Conservation (phyloP, 2,329 filamentous ascomycete genomes). For the Metarhizium anisopliae region DNA sequence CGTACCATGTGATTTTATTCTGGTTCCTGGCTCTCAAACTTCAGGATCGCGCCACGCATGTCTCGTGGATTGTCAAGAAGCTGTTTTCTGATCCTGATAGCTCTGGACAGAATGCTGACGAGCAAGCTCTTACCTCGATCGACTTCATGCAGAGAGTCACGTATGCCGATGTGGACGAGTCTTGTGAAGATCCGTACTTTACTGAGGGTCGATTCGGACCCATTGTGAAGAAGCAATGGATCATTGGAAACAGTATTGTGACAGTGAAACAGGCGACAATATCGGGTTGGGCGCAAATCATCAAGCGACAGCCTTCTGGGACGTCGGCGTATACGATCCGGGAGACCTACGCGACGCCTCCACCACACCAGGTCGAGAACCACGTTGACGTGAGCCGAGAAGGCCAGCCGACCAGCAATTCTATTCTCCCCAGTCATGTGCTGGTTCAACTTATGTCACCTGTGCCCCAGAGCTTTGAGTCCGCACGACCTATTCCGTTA, state of each 20-base stretch:
- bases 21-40: constrained; percentile 92
- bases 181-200: constrained; percentile 56
- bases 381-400: constrained; percentile 40
- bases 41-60: constrained; percentile 72
- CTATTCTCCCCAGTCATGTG: constrained; percentile 64
- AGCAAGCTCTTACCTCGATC: constrained; percentile 87
- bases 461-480: constrained; percentile 47
- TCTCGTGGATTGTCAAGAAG: constrained; percentile 83
- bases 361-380: constrained; percentile 44
- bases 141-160: constrained; percentile 90
- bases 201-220: constrained; percentile 55
- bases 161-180: constrained; percentile 78
- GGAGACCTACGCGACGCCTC: constrained; percentile 49
- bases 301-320: constrained; percentile 62
- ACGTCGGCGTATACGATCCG: constrained; percentile 51
- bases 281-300: constrained; percentile 61
- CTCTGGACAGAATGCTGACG: constrained; percentile 62
- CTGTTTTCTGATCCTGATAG: constrained; percentile 73
- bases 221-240: constrained; percentile 58
- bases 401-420: constrained; percentile 44
- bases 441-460: constrained; percentile 61
- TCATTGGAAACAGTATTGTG: constrained; percentile 65
- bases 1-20: constrained; percentile 91
- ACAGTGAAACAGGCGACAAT: constrained; percentile 62
- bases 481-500: constrained; percentile 64